phyloP scores from a whole-genome alignment of 345 rosid genomes.

The Lepidium aucheri region DNA sequence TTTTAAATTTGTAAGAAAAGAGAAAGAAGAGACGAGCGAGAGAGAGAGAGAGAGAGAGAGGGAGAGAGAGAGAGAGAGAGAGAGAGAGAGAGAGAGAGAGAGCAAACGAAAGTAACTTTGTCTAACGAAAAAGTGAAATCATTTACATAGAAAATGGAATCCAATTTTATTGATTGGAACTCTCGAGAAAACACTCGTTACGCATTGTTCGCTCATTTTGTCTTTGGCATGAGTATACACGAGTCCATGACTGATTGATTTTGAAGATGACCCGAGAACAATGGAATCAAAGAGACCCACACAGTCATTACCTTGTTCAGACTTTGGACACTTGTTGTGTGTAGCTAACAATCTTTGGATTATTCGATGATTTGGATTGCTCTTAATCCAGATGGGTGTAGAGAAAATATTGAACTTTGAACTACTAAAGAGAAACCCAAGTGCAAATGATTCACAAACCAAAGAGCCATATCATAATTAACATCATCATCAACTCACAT shows the following conservation, averaged over 20 bases:
- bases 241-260: background rate
- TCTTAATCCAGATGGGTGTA: background rate
- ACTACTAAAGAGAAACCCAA: background rate
- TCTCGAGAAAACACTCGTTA: slow-evolving; percentile 16
- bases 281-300: background rate
- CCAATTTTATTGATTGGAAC: slow-evolving; percentile 1
- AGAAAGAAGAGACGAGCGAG: too few relatives aligned
- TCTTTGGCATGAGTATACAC: background rate
- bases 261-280: background rate
- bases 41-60: background rate
- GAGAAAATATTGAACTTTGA: too few relatives aligned
- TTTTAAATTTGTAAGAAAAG: background rate
- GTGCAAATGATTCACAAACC: background rate
- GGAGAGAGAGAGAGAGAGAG: too few relatives aligned
- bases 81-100: background rate
- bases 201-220: background rate
- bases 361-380: background rate
- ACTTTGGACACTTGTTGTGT: background rate
- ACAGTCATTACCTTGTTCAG: background rate
- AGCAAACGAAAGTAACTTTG: background rate
- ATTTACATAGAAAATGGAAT: slow-evolving; percentile 8
- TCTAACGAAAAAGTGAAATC: background rate
- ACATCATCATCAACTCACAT: slow-evolving; percentile 6
- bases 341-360: background rate
- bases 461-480: background rate